Base-by-base conservation (phyloP, 805 yeast species). In the Jamesozyma hellenica region DNA sequence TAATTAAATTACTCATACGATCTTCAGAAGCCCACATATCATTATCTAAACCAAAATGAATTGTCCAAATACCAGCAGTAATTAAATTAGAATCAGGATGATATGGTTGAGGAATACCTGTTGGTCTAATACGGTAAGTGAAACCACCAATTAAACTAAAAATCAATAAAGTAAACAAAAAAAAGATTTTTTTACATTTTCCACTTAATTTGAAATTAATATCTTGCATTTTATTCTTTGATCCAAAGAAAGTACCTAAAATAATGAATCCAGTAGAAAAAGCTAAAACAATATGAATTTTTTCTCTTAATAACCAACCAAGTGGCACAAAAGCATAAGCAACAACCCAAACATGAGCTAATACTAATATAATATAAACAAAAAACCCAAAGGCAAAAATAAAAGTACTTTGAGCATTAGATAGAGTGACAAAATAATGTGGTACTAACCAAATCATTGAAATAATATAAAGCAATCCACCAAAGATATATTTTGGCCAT, bases 291-390 rank as follows among this genome's bases (percentile, higher is more conserved):
- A 82, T 60, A 58, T 86, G 95, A 1, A 92, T 80, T 58, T 96
- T 74, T 61, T 92, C 98, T 55, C 98, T 75, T 38, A 92, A 67
- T 17, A 82, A 44, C 56, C 81, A 79, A 8, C 98, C 98, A 44
- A 85, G 88, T 10, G 98, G 98, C 35, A 92, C 98, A 65, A 92
- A 92, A 0, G 98, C 97, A 61, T 92, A 92, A 0, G 98, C 98
- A 34, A 92, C 97, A 32, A 82, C 80, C 97, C 97, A 90, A 37
- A 90, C 94, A 60, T 87, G 90, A 4, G 82, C 94, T 45, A 92
- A 68, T 19, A 80, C 69, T 28, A 84, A 56, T 4, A 81, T 35
- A 38, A 78, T 66, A 45, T 72, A 64, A 34, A 74, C 48, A 5
- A 77, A 53, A 41, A 74, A 72, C 0, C 74, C 71, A 2, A 72